These are phyloP conservation scores for Epichloe hybrida DNA, from an alignment of 2,329 filamentous ascomycete species.

Conservation along the genomic window DNA sequence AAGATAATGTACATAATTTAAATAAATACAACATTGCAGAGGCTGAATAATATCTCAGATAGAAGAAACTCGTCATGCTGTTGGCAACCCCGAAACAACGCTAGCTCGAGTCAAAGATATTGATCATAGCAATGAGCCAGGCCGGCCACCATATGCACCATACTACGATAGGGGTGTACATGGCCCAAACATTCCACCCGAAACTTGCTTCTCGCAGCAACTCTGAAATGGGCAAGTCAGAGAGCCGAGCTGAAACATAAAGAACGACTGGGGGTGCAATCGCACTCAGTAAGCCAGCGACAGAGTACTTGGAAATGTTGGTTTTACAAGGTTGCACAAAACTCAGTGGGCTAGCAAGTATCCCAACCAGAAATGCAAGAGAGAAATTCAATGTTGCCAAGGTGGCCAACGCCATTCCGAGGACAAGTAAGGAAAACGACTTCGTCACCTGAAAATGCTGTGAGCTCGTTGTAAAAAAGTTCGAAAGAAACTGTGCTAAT, in stretches of 20 bases:
- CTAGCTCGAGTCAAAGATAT: slow-evolving; percentile 31
- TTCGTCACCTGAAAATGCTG: slow-evolving; percentile 72
- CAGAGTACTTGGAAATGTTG: slow-evolving; percentile 25
- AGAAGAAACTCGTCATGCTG: neutral
- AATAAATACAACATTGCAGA: neutral
- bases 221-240: slow-evolving; percentile 31
- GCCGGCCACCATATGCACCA: slow-evolving; percentile 95
- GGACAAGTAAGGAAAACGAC: slow-evolving; percentile 80
- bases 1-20: neutral
- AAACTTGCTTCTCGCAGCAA: slow-evolving; percentile 64
- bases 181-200: slow-evolving; percentile 78
- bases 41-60: neutral
- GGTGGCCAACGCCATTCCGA: slow-evolving; percentile 83
- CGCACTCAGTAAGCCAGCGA: slow-evolving; percentile 39
- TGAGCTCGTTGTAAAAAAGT: slow-evolving; percentile 36
- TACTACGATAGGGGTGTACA: slow-evolving; percentile 81
- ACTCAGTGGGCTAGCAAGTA: slow-evolving; percentile 65
- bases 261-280: slow-evolving; percentile 52
- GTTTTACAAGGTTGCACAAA: slow-evolving; percentile 46
- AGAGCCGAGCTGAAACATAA: slow-evolving; percentile 31
- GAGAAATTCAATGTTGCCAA: slow-evolving; percentile 95
- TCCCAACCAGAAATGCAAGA: slow-evolving; percentile 70
- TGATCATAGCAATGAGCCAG: slow-evolving; percentile 56
- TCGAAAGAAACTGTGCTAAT: slow-evolving; percentile 41
- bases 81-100: neutral